Conservation (phyloP, 345 rosid genomes). For the Raphanus raphanistrum region DNA sequence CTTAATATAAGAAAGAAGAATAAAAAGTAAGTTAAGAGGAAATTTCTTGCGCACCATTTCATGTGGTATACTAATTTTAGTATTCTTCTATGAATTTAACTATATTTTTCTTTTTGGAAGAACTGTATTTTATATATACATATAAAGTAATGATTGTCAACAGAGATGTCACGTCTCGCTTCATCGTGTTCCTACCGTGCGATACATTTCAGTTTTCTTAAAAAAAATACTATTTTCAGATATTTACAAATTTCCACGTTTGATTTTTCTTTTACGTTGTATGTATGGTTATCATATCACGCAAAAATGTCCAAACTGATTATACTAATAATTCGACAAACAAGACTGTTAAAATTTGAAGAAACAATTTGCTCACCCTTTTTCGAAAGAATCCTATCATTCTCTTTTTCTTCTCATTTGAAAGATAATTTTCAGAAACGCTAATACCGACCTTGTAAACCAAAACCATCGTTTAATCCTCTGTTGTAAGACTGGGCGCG, state of each 20-base stretch:
- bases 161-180: neutral
- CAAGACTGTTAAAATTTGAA: neutral
- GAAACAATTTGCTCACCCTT: too few species aligned
- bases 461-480: too few species aligned
- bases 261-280: neutral
- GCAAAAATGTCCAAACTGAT: too few species aligned
- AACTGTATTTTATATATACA: neutral
- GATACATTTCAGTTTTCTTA: too few species aligned
- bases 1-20: neutral
- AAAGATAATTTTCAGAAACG: too few species aligned
- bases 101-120: neutral
- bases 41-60: slow-evolving; percentile 20
- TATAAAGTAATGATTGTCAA: neutral
- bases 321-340: neutral
- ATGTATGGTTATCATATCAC: neutral
- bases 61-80: neutral
- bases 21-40: neutral
- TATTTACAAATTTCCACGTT: neutral
- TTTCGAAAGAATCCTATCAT: too few species aligned
- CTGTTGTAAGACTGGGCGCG: too few species aligned
- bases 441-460: too few species aligned
- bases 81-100: neutral
- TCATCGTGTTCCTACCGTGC: neutral
- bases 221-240: neutral
- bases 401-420: too few species aligned